Percentiles rank a stretch among this genome's conserved stretches.
Evolutionary conservation across 2,329 filamentous ascomycete genomes (phyloP).

Genomic region (Zymoseptoria pseudotritici): DNA sequence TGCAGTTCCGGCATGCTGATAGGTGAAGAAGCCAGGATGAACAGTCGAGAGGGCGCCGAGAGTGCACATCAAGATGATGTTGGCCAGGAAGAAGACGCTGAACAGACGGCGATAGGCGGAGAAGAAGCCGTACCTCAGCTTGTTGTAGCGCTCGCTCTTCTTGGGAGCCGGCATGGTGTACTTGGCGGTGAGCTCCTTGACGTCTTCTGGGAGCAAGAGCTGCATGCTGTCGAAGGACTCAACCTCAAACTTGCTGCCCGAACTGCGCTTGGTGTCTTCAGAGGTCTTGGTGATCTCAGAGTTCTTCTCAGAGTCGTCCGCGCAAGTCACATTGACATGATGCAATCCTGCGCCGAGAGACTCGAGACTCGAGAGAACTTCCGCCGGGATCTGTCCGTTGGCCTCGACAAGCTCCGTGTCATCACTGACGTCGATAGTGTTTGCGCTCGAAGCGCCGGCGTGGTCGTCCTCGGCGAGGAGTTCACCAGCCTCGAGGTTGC

Average conservation of each 20-base stretch:
- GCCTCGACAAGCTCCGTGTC: not conserved
- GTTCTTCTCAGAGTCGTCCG: not conserved
- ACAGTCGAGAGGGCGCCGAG: slow-evolving; percentile 7
- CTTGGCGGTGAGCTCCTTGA: slow-evolving; percentile 13
- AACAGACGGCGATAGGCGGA: slow-evolving; percentile 28
- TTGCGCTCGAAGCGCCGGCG: not conserved
- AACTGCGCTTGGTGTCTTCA: not conserved
- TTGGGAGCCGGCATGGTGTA: slow-evolving; percentile 18
- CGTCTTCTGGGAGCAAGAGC: slow-evolving; percentile 6
- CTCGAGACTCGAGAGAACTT: not conserved
- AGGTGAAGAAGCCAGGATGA: slow-evolving; percentile 13
- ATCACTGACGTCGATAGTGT: not conserved
- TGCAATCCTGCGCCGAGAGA: not conserved
- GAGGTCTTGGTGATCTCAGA: not conserved
- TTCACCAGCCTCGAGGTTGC: not conserved
- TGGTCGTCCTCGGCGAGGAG: not conserved
- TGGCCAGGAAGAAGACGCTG: slow-evolving; percentile 21
- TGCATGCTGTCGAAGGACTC: not conserved
- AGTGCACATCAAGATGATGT: slow-evolving; percentile 20
- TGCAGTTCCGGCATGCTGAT: slow-evolving; percentile 27
- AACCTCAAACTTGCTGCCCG: not conserved
- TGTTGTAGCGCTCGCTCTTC: slow-evolving; percentile 15
- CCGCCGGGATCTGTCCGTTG: not conserved
- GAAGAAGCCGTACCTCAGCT: slow-evolving; percentile 25
- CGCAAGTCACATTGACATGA: not conserved